Base-by-base conservation (phyloP, 495 filamentous ascomycete species). In the Aspergillus haitiensis region DNA sequence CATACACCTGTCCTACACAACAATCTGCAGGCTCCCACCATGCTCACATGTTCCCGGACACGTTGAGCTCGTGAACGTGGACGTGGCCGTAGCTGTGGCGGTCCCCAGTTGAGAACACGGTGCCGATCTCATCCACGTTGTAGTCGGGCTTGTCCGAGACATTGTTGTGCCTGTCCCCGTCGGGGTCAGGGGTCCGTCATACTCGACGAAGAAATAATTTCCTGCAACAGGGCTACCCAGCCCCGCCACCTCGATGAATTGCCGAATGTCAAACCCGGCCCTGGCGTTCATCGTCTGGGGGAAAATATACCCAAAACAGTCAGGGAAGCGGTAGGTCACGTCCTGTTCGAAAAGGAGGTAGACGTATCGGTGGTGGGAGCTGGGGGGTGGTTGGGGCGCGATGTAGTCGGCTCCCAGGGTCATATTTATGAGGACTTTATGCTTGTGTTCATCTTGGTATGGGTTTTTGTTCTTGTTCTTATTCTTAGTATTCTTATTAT, bases 291-390 rank as follows among this genome's bases (percentile, higher is more conserved):
- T 33, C 0, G 63, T 67, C 12, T 49, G 52, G 1, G 72, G 67
- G 8, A 69, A 62, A 5, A 74, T 69, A 44, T 72, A 58, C 9
- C 46, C 44, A 45, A 76, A 77, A 53, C 68, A 69, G 0, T 44
- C 32, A 0, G 71, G 74, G 34, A 77, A 68, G 2, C 34, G 12
- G 55, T 77, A 78, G 13, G 31, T 32, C 0, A 34, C 18, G 2
- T 65, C 63, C 52, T 80, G 75, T 31, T 53, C 46, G 60, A 72
- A 79, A 6, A 78, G 64, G 0, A 79, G 55, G 44, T 69, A 72
- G 1, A 77, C 67, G 59, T 79, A 79, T 36, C 71, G 67, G 50
- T 78, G 75, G 31, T 70, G 60, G 2, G 63, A 60, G 37, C 64
- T 60, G 8, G 62, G 58, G 27, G 71, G 75, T 3, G 77, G 72